Percentiles rank a stretch among this genome's conserved stretches.
Evolutionary conservation across 179 eudicot species (phyloP).

Genomic region (Beta macrorhiza): DNA sequence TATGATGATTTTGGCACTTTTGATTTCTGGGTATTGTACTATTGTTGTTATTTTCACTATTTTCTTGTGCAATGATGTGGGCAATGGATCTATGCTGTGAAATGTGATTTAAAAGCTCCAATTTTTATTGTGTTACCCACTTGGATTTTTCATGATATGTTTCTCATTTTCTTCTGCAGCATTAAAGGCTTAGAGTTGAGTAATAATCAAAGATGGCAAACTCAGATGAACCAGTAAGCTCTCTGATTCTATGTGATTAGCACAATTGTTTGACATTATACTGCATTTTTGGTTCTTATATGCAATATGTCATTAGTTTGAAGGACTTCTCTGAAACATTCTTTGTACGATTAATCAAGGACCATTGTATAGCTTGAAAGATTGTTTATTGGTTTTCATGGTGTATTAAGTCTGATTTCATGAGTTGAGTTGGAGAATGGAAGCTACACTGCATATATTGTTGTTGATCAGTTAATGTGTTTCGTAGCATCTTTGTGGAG

Average conservation of each 20-base stretch:
- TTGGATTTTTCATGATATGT: not conserved
- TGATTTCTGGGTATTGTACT: slow-evolving; percentile 19
- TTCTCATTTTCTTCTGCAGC: not conserved
- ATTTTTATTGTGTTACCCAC: not conserved
- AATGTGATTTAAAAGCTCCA: not conserved
- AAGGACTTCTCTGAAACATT: not conserved
- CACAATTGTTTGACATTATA: not conserved
- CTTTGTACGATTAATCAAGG: not conserved
- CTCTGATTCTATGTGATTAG: not conserved
- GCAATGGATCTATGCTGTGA: not conserved
- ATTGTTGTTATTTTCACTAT: not conserved
- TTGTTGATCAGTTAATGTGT: not conserved
- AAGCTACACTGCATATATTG: not conserved
- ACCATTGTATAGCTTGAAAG: not conserved
- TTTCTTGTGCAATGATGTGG: slow-evolving; percentile 9
- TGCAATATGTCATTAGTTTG: not conserved
- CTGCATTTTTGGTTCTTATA: not conserved
- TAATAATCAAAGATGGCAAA: slow-evolving; percentile 26
- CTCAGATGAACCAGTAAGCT: slow-evolving; percentile 33
- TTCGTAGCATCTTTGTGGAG: not conserved
- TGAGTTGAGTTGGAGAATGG: not conserved
- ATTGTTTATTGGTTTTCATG: not conserved
- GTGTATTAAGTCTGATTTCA: not conserved
- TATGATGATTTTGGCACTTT: not conserved
- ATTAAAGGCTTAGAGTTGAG: slow-evolving; percentile 10